These are phyloP conservation scores for Sugiyamaella mastotermitis DNA, from an alignment of 805 yeast genomes.

Conservation along the genomic window DNA sequence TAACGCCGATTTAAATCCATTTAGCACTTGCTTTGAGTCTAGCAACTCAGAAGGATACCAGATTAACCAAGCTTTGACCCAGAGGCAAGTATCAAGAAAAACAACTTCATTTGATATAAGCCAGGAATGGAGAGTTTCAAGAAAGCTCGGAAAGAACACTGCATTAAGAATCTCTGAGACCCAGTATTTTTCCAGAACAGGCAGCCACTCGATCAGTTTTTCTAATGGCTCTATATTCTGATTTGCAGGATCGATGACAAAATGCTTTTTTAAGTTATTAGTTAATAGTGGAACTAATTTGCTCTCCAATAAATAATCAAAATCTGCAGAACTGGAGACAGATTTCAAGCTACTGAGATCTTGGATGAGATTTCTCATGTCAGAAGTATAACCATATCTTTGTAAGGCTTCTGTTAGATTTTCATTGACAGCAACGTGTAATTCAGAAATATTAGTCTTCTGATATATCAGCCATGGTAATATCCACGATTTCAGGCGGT, in stretches of 20 bases:
- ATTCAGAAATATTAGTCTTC: conserved; percentile 8
- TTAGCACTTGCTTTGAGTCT: conserved; percentile 9
- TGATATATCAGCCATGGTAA: conserved; percentile 36
- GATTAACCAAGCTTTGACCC: conserved; percentile 31
- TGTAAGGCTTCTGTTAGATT: too few species aligned
- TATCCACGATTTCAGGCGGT: conserved; percentile 29
- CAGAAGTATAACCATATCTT: too few species aligned
- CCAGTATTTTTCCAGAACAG: too few species aligned
- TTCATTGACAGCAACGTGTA: conserved; percentile 22
- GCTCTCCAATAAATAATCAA: conserved; percentile 11
- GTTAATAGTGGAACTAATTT: conserved; percentile 1
- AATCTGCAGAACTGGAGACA: too few species aligned
- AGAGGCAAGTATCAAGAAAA: conserved; percentile 24
- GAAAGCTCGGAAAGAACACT: conserved; percentile 38
- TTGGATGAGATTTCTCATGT: too few species aligned
- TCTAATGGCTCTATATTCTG: conserved; percentile 20
- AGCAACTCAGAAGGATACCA: conserved; percentile 21
- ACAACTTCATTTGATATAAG: conserved; percentile 18
- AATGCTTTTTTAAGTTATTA: conserved; percentile 15
- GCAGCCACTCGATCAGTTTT: too few species aligned
- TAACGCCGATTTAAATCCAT: conserved; percentile 22
- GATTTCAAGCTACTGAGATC: too few species aligned
- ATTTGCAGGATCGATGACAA: conserved; percentile 26
- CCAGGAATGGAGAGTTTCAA: conserved; percentile 28
- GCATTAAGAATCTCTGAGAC: conserved; percentile 33